A percentile compares a stretch with the other conserved stretches of the same genome.
Evolutionary conservation across 192 early-diverging fungal genomes (phyloP).

Genomic region (Coemansia sp.): DNA sequence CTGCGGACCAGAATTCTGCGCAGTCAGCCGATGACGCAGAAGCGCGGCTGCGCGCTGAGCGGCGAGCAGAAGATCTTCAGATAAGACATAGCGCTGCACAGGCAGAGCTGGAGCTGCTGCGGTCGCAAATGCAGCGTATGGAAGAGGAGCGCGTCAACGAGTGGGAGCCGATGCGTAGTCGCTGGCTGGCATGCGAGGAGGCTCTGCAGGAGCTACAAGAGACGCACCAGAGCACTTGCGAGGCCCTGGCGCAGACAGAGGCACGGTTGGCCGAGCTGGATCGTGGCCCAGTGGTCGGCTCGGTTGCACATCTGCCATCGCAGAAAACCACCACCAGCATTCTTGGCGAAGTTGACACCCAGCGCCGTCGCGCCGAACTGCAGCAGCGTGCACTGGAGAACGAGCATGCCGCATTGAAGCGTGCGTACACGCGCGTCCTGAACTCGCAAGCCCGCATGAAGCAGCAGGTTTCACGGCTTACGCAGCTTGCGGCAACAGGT

Average conservation of each 20-base stretch:
- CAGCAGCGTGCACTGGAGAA: conserved; percentile 37
- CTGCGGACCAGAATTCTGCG: conserved; percentile 2
- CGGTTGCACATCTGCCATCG: conserved; percentile 15
- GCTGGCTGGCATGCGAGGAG: conserved; percentile 45
- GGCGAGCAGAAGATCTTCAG: conserved; percentile 31
- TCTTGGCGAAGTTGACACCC: conserved; percentile 48
- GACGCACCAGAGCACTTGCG: conserved; percentile 42
- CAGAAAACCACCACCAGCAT: conserved; percentile 46
- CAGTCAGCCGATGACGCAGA: conserved; percentile 27
- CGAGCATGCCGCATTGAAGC: conserved; percentile 37
- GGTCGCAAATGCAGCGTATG: conserved; percentile 18
- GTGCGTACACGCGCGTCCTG: conserved; percentile 35
- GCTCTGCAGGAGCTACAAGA: conserved; percentile 48
- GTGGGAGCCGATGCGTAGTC: conserved; percentile 50
- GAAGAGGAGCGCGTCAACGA: conserved; percentile 30
- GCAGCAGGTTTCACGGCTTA: conserved; percentile 50
- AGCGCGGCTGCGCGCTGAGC: conserved; percentile 38
- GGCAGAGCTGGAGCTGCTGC: conserved; percentile 28
- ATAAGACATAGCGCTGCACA: conserved; percentile 14
- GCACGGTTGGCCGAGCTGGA: conserved; percentile 42
- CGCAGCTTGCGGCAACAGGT: conserved; percentile 45
- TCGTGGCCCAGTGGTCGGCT: conserved; percentile 6
- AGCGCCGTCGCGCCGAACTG: conserved; percentile 32
- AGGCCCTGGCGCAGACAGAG: conserved; percentile 40
- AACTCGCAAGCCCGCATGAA: conserved; percentile 46